A percentile compares a stretch with the other conserved stretches of the same genome.
phyloP scores from a whole-genome alignment of 2,329 filamentous ascomycete genomes.

The Hypoxylon sp. region DNA sequence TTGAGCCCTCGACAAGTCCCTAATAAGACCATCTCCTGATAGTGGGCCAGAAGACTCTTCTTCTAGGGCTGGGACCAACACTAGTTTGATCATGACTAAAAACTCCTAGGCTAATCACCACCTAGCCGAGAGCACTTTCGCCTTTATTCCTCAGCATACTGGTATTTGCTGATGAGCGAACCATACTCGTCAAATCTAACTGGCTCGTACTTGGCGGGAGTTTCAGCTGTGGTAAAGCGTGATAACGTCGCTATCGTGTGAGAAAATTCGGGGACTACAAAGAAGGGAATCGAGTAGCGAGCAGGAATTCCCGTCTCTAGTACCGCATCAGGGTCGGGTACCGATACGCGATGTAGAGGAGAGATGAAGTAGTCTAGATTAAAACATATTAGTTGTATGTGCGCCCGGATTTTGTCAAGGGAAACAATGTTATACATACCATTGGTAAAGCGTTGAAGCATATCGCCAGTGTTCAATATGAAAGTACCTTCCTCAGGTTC shows the following conservation, averaged over 20 bases:
- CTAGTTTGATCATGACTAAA: not conserved
- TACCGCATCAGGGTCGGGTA: slow-evolving; percentile 39
- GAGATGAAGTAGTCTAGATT: slow-evolving; percentile 49
- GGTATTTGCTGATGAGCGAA: slow-evolving; percentile 46
- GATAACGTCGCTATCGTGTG: slow-evolving; percentile 44
- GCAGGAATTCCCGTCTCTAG: slow-evolving; percentile 42
- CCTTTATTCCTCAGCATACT: slow-evolving; percentile 29
- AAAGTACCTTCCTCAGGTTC: slow-evolving; percentile 46
- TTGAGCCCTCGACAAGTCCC: no score
- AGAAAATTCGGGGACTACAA: slow-evolving; percentile 44
- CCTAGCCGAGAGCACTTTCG: not conserved
- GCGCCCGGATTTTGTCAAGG: not conserved
- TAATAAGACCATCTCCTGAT: no score
- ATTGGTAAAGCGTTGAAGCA: slow-evolving; percentile 50
- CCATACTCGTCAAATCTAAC: slow-evolving; percentile 49
- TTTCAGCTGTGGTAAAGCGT: slow-evolving; percentile 44
- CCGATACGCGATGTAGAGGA: slow-evolving; percentile 46
- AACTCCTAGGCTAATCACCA: not conserved
- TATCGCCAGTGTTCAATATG: slow-evolving; percentile 50
- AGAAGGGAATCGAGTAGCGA: slow-evolving; percentile 51
- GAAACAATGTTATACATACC: slow-evolving; percentile 28
- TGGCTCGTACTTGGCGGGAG: slow-evolving; percentile 46
- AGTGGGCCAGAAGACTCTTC: no score
- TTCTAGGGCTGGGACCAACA: no score
- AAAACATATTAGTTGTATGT: not conserved